Base-by-base conservation (phyloP, 2,329 filamentous ascomycete species). In the Periconia macrospinosa region DNA sequence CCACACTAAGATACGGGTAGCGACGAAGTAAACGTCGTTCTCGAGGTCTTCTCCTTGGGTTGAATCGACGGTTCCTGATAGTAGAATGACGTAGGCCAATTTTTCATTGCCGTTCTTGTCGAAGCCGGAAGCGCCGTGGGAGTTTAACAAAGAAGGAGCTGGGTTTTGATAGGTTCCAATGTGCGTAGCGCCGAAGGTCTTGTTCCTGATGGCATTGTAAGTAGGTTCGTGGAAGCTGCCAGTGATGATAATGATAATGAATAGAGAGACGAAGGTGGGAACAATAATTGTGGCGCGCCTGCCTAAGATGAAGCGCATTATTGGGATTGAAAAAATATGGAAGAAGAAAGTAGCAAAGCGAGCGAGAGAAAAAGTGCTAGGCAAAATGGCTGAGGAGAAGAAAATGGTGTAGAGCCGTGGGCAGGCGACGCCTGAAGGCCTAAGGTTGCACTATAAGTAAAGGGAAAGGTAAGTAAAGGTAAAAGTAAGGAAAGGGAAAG, bases 1-100 rank as follows among this genome's bases (percentile, higher is more conserved):
- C 60, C 66, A 71, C n/a, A 68, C 42, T n/a, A 72, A 61, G 15
- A 72, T 65, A 5, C 66, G 62, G 14, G 58, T 57, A 2, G 64
- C 67, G 40, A 58, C 45, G 46, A 71, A 69, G 46, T 71, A 70
- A 9, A 59, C 56, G 52, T 69, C 67, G 15, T 65, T 49, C 18
- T 68, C 62, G 18, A 66, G 49, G 41, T 68, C 55, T 15, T 65
- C 59, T 15, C 52, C 48, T 9, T 59, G 40, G 14, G 43, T 23
- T 6, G 43, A 33, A 17, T 56, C 51, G 18, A 57, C 50, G 0
- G 60, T 63, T 46, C 55, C 60, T 6, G 64, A 63, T 14, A 67
- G 59, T 18, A 64, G 67, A 0, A 64, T 68, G 13, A 66, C 59
- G 48, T 66, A 69, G 15, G 67, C 65, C 6, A 63, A 51, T 30